Base-by-base conservation (phyloP, 2,329 filamentous ascomycete species). In the Epichloe glyceriae region DNA sequence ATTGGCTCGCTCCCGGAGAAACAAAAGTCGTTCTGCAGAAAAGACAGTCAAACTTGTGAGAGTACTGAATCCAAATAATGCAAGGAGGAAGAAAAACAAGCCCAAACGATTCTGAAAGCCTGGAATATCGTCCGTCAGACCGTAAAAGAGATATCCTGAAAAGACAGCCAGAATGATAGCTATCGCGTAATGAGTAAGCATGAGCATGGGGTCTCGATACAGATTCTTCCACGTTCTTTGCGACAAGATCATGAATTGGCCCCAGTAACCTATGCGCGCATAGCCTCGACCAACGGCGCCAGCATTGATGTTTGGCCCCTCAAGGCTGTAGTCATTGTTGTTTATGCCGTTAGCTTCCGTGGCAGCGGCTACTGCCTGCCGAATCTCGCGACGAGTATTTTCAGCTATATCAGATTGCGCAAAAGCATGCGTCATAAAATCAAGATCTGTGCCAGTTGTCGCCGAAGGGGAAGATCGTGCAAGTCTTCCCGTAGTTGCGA, bases 141-240 rank as follows among this genome's bases (percentile, higher is more conserved):
- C 93, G 60, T 97, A 98, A 72, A 97, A 98, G 12, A 98, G 77
- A 67, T 87, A 97, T 3, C 93, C 93, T 2, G 91, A 90, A 52
- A 98, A 85, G 5, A 97, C 91, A 2, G 90, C 93, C 5, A 98
- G 78, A 0, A 97, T 71, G 54, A 98, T 97, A 7, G 93, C 89
- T 58, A 96, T 97, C 38, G 93, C 93, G 64, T 97, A 98, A 69
- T 98, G 93, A 0, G 90, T 96, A 52, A 98, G 78, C 93, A 98
- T 98, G 53, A 98, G 73, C 79, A 97, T 90, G 1, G 93, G 93
- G 65, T 98, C 96, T 52, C 93, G 83, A 72, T 98, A 97, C 6
- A 98, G 76, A 63, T 98, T 98, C 63, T 86, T 89, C 91, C 91
- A 98, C 0, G 93, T 98, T 44, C 93, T 82, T 60, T 83, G 78